These are phyloP conservation scores for Triticum urartu DNA, from an alignment of 176 grass and related monocot species.

Conservation along the genomic window DNA sequence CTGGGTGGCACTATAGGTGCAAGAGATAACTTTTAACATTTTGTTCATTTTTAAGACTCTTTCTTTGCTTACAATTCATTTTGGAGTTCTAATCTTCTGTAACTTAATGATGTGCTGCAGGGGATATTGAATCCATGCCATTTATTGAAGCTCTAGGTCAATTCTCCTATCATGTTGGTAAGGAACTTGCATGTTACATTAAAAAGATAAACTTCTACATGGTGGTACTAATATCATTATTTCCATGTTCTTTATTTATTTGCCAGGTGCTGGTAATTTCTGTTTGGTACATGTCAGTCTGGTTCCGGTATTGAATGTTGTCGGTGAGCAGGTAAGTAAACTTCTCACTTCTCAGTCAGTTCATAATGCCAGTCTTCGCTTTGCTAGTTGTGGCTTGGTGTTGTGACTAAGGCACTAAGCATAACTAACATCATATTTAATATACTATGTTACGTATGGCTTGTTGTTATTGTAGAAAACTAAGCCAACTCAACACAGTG, in stretches of 20 bases:
- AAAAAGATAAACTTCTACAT: neutral
- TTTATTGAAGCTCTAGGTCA: conserved; percentile 60
- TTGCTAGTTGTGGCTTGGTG: neutral
- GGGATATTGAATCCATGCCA: conserved; percentile 59
- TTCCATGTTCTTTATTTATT: neutral
- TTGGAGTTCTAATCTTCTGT: conserved; percentile 26
- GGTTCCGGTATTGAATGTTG: conserved; percentile 55
- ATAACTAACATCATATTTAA: neutral
- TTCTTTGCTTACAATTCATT: conserved; percentile 28
- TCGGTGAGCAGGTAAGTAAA: conserved; percentile 52
- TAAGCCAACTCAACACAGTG: conserved; percentile 60
- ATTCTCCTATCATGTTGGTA: conserved; percentile 56
- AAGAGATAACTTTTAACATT: neutral
- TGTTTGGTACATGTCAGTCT: conserved; percentile 63
- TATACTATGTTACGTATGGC: neutral
- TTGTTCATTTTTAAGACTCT: conserved; percentile 8
- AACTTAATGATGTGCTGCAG: conserved; percentile 46
- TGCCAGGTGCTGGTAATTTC: conserved; percentile 48
- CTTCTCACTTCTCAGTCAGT: neutral
- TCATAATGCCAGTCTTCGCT: neutral
- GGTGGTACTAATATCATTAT: neutral
- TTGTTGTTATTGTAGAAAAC: conserved; percentile 48
- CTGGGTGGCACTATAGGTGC: conserved; percentile 55
- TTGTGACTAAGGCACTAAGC: neutral
- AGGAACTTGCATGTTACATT: neutral